Evolutionary conservation across 1,284 basidiomycete genomes (phyloP), one percentile per base, ranked within the genome.

Genomic region (Golubevia pallescens): DNA sequence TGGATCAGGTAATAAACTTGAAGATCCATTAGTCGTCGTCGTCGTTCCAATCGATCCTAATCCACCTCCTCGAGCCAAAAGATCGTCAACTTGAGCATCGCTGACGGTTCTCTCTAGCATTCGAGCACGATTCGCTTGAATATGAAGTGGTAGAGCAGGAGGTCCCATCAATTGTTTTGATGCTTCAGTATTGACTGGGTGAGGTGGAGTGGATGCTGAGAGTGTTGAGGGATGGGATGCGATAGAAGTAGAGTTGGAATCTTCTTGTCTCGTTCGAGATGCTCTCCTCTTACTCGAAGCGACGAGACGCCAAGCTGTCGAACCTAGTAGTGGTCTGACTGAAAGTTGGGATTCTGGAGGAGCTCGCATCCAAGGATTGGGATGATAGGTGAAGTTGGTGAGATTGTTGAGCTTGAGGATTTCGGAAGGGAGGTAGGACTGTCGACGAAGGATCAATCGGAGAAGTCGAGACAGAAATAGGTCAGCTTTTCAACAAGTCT

Each of bases 281-380:
- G 42, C 8, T 10, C 13, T 48, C 42, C 16, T 48, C 16, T 10
- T 13, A 48, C 28, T 28, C 28, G 42, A 48, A 13, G 42, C 8
- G 16, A 48, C 16, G 8, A 48, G 42, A 48, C 42, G 42, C 42
- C 42, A 48, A 16, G 42, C 42, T 57, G 55, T 19, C 61, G 63
- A 55, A 66, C 55, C 20, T 62, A 60, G 61, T 71, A 65, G 54
- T 68, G 57, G n/a, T 65, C 23, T 58, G 74, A 68, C 6, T 67
- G 67, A 8, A 71, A 62, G 2, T 68, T 74, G 34, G 67, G 69
- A 0, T 67, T 69, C 69, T 14, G 67, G 64, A 1, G 70, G 69
- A 54, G 78, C 72, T 61, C 63, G 42, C 5, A 73, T 56, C 61
- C 75, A 82, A 14, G 79, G 80, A 48, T 83, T 84, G 5, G 81